phyloP scores from a whole-genome alignment of 805 yeast genomes.

The Saccharomycopsis fibuligera region DNA sequence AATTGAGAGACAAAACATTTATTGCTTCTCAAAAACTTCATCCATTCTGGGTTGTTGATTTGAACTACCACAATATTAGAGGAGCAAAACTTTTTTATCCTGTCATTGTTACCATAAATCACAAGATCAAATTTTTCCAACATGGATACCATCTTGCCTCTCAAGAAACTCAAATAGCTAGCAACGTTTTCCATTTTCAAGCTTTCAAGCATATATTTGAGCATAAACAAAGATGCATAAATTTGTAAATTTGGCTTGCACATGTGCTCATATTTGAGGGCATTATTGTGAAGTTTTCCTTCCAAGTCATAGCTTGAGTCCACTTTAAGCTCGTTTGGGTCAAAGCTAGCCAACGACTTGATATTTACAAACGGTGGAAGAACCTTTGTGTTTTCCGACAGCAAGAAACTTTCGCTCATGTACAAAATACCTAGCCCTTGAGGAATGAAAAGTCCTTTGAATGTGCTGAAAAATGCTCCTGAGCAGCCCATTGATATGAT shows the following conservation, averaged over 20 bases:
- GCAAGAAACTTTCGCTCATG: slow-evolving; percentile 14
- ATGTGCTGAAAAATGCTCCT: slow-evolving; percentile 19
- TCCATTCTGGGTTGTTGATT: slow-evolving; percentile 19
- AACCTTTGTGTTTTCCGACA: neutral
- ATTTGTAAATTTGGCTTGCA: slow-evolving; percentile 20
- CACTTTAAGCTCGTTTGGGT: slow-evolving; percentile 11
- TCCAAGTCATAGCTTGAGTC: slow-evolving; percentile 4
- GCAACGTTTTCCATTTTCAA: slow-evolving; percentile 8
- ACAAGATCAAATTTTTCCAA: slow-evolving; percentile 7
- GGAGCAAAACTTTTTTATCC: neutral
- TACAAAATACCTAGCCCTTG: slow-evolving; percentile 19
- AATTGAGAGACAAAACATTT: slow-evolving; percentile 16
- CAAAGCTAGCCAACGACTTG: slow-evolving; percentile 11
- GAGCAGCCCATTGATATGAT: slow-evolving; percentile 8
- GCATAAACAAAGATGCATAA: slow-evolving; percentile 15
- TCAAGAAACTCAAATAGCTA: slow-evolving; percentile 8
- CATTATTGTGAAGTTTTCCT: slow-evolving; percentile 5
- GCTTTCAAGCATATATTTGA: slow-evolving; percentile 9
- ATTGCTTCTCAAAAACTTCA: slow-evolving; percentile 14
- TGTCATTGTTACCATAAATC: neutral
- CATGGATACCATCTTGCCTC: slow-evolving; percentile 5
- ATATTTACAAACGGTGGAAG: slow-evolving; percentile 19
- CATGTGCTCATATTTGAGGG: slow-evolving; percentile 16
- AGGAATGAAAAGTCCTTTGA: slow-evolving; percentile 19
- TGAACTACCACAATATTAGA: slow-evolving; percentile 16